Base-by-base conservation (phyloP, 1,284 basidiomycete species). In the Puccinia hordei region DNA sequence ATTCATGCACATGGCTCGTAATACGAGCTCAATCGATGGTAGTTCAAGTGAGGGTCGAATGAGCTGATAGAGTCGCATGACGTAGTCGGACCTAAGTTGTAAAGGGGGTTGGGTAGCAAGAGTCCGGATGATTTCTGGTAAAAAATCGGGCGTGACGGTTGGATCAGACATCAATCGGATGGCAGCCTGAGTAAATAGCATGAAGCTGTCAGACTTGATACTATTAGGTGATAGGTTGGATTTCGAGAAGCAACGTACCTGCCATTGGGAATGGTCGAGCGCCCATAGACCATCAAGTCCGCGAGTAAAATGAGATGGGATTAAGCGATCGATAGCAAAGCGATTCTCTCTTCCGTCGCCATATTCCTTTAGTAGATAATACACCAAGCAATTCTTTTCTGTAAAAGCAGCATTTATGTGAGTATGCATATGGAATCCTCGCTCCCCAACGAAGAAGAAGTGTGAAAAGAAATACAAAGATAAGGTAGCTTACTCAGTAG, bases 261-360 rank as follows among this genome's bases (percentile, higher is more conserved):
- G 49, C 76, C 76, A 78, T 61, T 69, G 65, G 30, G 76, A 69
- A 41, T 78, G 76, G 71, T 78, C 76, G 76, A 78, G 76, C 44
- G 66, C 65, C 76, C 76, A 78, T n/a, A 78, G n/a, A 38, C 66
- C 76, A 41, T 78, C 76, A 30, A 78, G 46, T 41, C 76, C 66
- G 35, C 38, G 65, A 57, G 22, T 69, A 44, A 69, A 71, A 46
- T 69, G 76, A 46, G 65, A 33, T 22, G 76, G 76, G n/a, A 78
- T 78, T 8, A 78, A 33, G 61, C 66, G 65, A 51, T 71, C 66
- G 51, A 66, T 59, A 33, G 76, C 76, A 59, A 78, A 78, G 33
- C 49, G 38, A 41, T 49, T 57, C 27, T 78, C 76, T 33, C 76
- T 49, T 33, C 53, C 55, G 55, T 78, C 76, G 15, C 38, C 38